Conservation (phyloP, 192 early-diverging fungal species). For the Umbelopsis vinacea region DNA sequence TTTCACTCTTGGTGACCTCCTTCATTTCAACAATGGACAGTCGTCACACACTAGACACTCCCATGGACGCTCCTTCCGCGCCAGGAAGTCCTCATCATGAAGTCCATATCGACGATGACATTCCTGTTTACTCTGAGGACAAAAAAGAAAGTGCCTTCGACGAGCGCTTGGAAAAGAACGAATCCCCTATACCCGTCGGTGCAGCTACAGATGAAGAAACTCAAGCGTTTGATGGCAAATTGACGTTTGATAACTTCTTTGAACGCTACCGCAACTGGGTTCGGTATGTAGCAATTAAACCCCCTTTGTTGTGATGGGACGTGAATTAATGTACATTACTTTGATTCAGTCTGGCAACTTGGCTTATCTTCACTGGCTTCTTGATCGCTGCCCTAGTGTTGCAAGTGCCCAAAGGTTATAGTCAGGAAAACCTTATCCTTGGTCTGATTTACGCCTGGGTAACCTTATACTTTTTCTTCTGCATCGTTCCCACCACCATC, state of each 20-base stretch:
- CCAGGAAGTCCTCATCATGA: neutral
- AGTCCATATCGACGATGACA: neutral
- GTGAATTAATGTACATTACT: neutral
- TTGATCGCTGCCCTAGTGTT: slow-evolving; percentile 29
- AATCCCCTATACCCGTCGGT: neutral
- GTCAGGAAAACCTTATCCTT: slow-evolving; percentile 36
- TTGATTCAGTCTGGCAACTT: slow-evolving; percentile 14
- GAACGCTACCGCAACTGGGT: slow-evolving; percentile 15
- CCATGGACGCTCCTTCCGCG: neutral
- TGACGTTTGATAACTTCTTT: neutral
- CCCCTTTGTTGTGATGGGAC: neutral
- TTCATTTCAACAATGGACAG: slow-evolving; percentile 20
- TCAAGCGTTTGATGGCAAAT: neutral
- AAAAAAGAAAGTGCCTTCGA: neutral
- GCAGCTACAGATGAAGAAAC: neutral
- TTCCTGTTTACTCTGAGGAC: neutral
- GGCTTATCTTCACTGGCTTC: slow-evolving; percentile 37
- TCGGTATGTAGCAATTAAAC: slow-evolving; percentile 21
- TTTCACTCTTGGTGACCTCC: neutral
- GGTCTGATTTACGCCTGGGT: slow-evolving; percentile 32
- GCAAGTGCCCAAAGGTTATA: slow-evolving; percentile 37
- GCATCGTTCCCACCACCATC: slow-evolving; percentile 9
- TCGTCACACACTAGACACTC: too few species aligned
- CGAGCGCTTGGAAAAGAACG: neutral
- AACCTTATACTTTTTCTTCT: slow-evolving; percentile 29